These are phyloP conservation scores for Pyrus communis DNA, from an alignment of 306 rosid genomes.

Conservation along the genomic window DNA sequence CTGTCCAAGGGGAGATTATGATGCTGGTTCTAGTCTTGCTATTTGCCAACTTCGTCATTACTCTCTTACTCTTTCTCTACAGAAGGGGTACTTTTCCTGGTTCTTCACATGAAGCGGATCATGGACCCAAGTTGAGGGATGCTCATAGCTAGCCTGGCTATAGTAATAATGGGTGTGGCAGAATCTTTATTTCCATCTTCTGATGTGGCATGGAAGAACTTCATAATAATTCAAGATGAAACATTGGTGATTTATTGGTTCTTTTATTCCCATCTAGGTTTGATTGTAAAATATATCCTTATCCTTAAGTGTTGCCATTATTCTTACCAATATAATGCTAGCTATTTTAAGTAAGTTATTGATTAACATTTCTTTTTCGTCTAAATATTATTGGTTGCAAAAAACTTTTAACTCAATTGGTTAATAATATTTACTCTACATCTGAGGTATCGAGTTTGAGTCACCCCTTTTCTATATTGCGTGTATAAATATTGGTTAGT, in stretches of 20 bases:
- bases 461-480: too few species aligned
- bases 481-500: too few species aligned
- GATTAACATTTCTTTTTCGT: too few species aligned
- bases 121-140: neutral
- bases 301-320: too few species aligned
- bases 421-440: too few species aligned
- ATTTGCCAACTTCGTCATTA: constrained; percentile 17
- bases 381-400: too few species aligned
- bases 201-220: neutral
- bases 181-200: neutral
- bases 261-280: neutral
- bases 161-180: neutral
- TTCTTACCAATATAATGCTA: too few species aligned
- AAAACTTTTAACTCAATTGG: too few species aligned
- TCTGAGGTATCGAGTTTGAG: too few species aligned
- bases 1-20: constrained; percentile 35
- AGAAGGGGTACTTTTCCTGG: neutral
- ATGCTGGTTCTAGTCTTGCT: constrained; percentile 26
- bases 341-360: too few species aligned
- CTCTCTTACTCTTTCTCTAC: constrained; percentile 6
- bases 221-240: too few species aligned
- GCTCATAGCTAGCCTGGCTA: neutral
- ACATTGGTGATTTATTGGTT: neutral
- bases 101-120: neutral
- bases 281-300: neutral